Percentiles rank a stretch among this genome's conserved stretches.
Conservation (phyloP, 805 yeast species). For the Spathaspora arborariae region DNA sequence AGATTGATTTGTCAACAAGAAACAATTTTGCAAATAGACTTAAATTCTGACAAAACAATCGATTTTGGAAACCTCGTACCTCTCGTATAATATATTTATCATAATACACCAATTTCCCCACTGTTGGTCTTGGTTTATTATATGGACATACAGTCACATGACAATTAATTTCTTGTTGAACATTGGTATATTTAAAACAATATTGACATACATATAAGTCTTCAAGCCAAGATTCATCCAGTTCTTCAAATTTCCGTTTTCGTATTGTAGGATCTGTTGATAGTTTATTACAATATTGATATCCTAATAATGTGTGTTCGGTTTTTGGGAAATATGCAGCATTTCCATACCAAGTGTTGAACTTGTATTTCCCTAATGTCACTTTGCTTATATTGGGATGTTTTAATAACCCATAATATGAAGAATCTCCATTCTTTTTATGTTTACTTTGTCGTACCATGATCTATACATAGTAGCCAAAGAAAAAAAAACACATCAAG, state of each 20-base stretch:
- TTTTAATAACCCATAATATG: slow-evolving; percentile 58
- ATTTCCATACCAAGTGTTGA: slow-evolving; percentile 87
- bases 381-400: slow-evolving; percentile 63
- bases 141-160: slow-evolving; percentile 49
- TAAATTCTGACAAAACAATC: slow-evolving; percentile 74
- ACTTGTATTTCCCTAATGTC: slow-evolving; percentile 60
- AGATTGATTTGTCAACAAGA: slow-evolving; percentile 84
- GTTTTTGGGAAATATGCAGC: slow-evolving; percentile 59
- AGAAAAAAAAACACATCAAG: neutral
- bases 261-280: slow-evolving; percentile 13
- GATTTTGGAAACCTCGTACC: slow-evolving; percentile 62
- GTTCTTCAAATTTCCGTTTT: neutral
- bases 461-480: neutral
- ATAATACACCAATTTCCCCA: slow-evolving; percentile 70
- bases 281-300: slow-evolving; percentile 23
- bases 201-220: slow-evolving; percentile 68
- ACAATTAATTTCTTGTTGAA: slow-evolving; percentile 34
- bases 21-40: slow-evolving; percentile 84
- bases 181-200: slow-evolving; percentile 79
- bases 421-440: neutral
- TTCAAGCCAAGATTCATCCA: slow-evolving; percentile 48
- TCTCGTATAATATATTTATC: slow-evolving; percentile 57
- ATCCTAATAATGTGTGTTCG: slow-evolving; percentile 43
- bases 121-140: slow-evolving; percentile 29
- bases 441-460: neutral